Evolutionary conservation across 2,329 filamentous ascomycete genomes (phyloP).

Genomic region (Aspergillus caelatus): DNA sequence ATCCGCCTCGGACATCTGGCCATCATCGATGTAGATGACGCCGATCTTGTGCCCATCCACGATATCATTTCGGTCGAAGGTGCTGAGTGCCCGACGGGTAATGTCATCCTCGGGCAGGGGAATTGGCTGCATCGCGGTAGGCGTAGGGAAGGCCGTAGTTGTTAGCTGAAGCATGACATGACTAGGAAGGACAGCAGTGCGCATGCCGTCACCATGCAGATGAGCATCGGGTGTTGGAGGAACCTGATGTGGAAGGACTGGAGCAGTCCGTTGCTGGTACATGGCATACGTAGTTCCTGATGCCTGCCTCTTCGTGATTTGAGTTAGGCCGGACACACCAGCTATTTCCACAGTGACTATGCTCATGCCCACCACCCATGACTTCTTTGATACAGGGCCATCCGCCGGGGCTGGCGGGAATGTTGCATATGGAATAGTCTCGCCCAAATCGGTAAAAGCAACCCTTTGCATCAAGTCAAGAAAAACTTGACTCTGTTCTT

Average conservation of each 20-base stretch:
- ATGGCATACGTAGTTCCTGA: slow-evolving; percentile 54
- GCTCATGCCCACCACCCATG: slow-evolving; percentile 56
- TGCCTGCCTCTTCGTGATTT: slow-evolving; percentile 55
- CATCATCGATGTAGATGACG: slow-evolving; percentile 88
- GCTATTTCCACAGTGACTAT: slow-evolving; percentile 55
- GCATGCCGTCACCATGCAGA: slow-evolving; percentile 40
- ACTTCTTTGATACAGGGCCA: slow-evolving; percentile 48
- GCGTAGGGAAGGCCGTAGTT: slow-evolving; percentile 47
- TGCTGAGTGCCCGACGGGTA: slow-evolving; percentile 71
- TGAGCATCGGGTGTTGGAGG: slow-evolving; percentile 44
- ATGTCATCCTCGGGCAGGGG: slow-evolving; percentile 73
- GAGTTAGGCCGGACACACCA: slow-evolving; percentile 49
- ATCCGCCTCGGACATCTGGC: slow-evolving; percentile 78
- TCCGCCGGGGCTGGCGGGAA: slow-evolving; percentile 46
- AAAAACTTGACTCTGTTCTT: slow-evolving; percentile 91
- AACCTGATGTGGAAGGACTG: slow-evolving; percentile 49
- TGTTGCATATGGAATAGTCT: slow-evolving; percentile 53
- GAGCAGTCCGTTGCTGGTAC: slow-evolving; percentile 51
- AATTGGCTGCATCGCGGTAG: slow-evolving; percentile 66
- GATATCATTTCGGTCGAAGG: slow-evolving; percentile 84
- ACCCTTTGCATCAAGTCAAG: slow-evolving; percentile 94
- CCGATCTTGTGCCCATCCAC: slow-evolving; percentile 96
- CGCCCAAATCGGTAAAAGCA: slow-evolving; percentile 81
- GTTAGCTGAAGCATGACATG: slow-evolving; percentile 51
- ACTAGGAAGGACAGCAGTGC: slow-evolving; percentile 48